A percentile compares a stretch with the other conserved stretches of the same genome.
phyloP scores from a whole-genome alignment of 352 stramenopile genomes.

The Phytophthora palmivora region DNA sequence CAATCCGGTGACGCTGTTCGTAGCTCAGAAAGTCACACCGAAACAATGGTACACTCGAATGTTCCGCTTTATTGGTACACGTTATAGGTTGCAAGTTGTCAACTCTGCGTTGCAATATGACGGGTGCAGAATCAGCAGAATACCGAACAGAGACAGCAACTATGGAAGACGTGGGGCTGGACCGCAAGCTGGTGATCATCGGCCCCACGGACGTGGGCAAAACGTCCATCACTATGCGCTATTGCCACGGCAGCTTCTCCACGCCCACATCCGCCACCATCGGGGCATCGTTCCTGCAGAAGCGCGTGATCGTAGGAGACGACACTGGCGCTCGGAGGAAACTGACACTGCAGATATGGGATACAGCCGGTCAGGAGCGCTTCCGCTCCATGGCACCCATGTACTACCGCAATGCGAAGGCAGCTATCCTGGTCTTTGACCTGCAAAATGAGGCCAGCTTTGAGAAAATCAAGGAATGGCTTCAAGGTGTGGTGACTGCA shows the following conservation, averaged over 20 bases:
- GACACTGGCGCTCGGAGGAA: constrained; percentile 60
- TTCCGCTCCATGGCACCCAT: constrained; percentile 91
- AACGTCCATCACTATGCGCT: constrained; percentile 90
- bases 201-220: constrained; percentile 90
- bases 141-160: not conserved
- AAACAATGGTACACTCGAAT: too few species aligned
- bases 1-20: too few species aligned
- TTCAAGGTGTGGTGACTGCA: constrained; percentile 53
- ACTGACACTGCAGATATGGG: constrained; percentile 91
- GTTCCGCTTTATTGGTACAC: too few species aligned
- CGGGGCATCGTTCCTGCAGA: constrained; percentile 89
- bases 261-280: constrained; percentile 88
- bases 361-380: constrained; percentile 55
- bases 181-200: constrained; percentile 92
- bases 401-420: constrained; percentile 92
- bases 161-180: constrained; percentile 88
- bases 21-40: too few species aligned
- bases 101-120: not conserved
- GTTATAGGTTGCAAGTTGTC: not conserved
- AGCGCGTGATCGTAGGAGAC: constrained; percentile 77
- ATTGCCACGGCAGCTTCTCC: constrained; percentile 87
- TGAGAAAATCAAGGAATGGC: constrained; percentile 89
- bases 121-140: not conserved
- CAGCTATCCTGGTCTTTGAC: constrained; percentile 89
- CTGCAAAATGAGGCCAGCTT: constrained; percentile 80